Base-by-base conservation (phyloP, 257 asterid species). In the Salvia splendens region DNA sequence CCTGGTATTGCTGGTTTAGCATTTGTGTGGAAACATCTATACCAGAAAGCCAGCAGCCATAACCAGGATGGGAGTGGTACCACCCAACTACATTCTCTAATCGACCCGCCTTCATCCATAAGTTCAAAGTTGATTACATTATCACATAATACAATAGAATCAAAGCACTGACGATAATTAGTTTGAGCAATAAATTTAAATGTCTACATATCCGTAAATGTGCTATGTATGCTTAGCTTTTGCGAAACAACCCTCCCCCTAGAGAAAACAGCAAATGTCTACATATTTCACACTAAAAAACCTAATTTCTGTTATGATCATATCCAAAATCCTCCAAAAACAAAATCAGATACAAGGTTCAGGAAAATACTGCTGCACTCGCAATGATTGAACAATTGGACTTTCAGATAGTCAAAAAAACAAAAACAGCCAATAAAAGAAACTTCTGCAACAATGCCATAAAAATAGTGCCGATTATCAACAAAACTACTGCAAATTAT, bases 61-160 rank as follows among this genome's bases (percentile, higher is more conserved):
- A 94, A 71, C 97, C 99, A 71, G 99, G 99, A 81, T 94, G 99
- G 12, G 99, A 94, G 72, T 94, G 99, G 75, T 94, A 94, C 99
- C 99, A 94, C 28, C 99, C 99, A 5, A 94, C 96, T 32, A 82
- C 99, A 79, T 94, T 94, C 82, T 94, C 99, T 58, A 91, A 61
- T 11, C 97, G 87, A 6, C 97, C 99, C 7, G 97, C 99, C 99
- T 91, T 68, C 40, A 28, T 40, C 52, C 41, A 66, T 51, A 38
- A 38, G 10, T 54, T 16, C 16, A 28, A 40, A 67, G 46, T 67
- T 11, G 20, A 36, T 30, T 24, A 33, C 30, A n/a, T n/a, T n/a
- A n/a, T n/a, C n/a, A n/a, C n/a, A 28, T 41, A 11, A 40, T 57
- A 35, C 30, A 5, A 24, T 12, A 35, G 16, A 8, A 35, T 6